Conservation (phyloP, 192 early-diverging fungal genomes). For the Coemansia sp. region DNA sequence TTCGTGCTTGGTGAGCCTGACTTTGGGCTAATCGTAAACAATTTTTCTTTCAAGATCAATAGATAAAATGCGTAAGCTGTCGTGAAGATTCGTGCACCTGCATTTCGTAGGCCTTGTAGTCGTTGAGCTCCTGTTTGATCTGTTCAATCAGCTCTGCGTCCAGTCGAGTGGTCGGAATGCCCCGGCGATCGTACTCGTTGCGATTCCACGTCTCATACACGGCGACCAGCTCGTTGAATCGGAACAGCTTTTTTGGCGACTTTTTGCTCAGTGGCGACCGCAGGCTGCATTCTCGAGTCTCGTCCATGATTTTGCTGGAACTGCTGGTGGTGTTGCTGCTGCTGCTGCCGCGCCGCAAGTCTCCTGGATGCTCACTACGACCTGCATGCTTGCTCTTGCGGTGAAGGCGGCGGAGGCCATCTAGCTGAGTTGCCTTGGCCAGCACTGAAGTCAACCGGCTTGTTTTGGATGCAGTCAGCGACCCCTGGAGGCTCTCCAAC, state of each 20-base stretch:
- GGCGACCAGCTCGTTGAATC: constrained; percentile 56
- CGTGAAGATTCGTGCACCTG: constrained; percentile 78
- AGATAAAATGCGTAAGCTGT: constrained; percentile 71
- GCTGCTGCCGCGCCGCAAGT: neutral
- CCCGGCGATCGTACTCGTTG: constrained; percentile 85
- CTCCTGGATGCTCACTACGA: neutral
- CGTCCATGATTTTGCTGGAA: neutral
- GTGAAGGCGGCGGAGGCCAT: constrained; percentile 29
- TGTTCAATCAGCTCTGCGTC: constrained; percentile 80
- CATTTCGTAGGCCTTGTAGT: constrained; percentile 93
- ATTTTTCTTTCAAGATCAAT: constrained; percentile 25
- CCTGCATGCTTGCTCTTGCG: constrained; percentile 21
- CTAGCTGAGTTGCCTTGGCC: constrained; percentile 28
- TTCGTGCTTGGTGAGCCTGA: too few relatives aligned
- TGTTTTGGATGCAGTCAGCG: constrained; percentile 7
- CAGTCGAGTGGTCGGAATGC: constrained; percentile 73
- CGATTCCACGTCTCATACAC: constrained; percentile 70
- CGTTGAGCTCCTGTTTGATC: constrained; percentile 94
- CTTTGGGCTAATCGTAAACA: too few relatives aligned
- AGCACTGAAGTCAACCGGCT: constrained; percentile 33
- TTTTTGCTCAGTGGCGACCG: neutral
- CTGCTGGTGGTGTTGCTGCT: constrained; percentile 12
- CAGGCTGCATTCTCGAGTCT: neutral
- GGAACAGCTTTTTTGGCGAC: constrained; percentile 25
- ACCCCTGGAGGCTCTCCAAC: neutral